A percentile compares a stretch with the other conserved stretches of the same genome.
These are phyloP conservation scores for Citrus sinensis DNA, from an alignment of 345 rosid genomes.

Conservation along the genomic window DVS_A1.0 CM039162.1:1324501-1325000, in stretches of 20 bases:
- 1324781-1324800: slow-evolving; percentile 77
- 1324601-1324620: slow-evolving; percentile 60
- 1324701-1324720: slow-evolving; percentile 49
- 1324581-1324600: slow-evolving; percentile 64
- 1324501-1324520: slow-evolving; percentile 37
- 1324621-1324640: slow-evolving; percentile 33
- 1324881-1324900: slow-evolving; percentile 7
- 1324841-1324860: slow-evolving; percentile 34
- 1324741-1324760: slow-evolving; percentile 97
- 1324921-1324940: slow-evolving; percentile 11
- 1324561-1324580: slow-evolving; percentile 46
- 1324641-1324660: slow-evolving; percentile 21
- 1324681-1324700: slow-evolving; percentile 42
- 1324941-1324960: slow-evolving; percentile 3
- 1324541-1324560: slow-evolving; percentile 43
- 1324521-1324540: slow-evolving; percentile 50
- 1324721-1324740: slow-evolving; percentile 90
- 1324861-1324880: slow-evolving; percentile 20
- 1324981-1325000: slow-evolving; percentile 3
- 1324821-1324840: slow-evolving; percentile 51
- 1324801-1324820: slow-evolving; percentile 65
- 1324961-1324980: slow-evolving; percentile 6
- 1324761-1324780: slow-evolving; percentile 94
- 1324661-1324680: slow-evolving; percentile 27
- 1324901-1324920: slow-evolving; percentile 5